Base-by-base conservation (phyloP, 768 basidiomycete species). In the Hypholoma sublateritium region DNA sequence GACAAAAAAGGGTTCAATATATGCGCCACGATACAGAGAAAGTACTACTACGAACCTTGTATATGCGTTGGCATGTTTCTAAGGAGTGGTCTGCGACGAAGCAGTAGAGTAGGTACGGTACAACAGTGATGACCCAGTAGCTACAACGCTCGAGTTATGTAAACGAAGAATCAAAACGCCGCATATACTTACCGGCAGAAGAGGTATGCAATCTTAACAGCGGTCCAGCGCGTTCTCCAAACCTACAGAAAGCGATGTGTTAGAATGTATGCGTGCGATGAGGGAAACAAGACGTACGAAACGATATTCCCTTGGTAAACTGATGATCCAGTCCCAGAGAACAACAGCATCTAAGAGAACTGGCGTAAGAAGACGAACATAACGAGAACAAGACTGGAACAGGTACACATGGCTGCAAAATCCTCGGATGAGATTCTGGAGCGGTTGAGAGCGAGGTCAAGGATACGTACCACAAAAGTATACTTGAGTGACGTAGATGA, bases 261-360 rank as follows among this genome's bases (percentile, higher is more conserved):
- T 60, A 62, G 47, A 57, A 52, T 44, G 35, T 41, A 65, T 62
- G 61, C 48, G 63, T 62, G 55, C 59, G 52, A 52, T 53, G 44
- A 59, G 43, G 50, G 56, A 57, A 39, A 36, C 19, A 34, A 53
- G 48, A 72, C 77, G 64, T 72, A 91, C 89, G 72, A 88, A 91
- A 65, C 82, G 81, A 76, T 84, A 91, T 71, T 91, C 90, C 73
- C 88, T 79, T 41, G 86, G 84, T 57, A 91, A 70, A 69, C 87
- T 87, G 66, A 88, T 85, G 67, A 88, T 76, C 90, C 90, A 92
- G 76, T 92, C 90, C 90, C 90, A 92, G 51, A 91, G 71, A 58
- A 90, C 85, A 49, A 92, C 85, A 55, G 89, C 87, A 71, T 92
- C 90, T 91, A 67, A 51, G 60, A 61, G 54, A 11, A 53, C 57